Base-by-base conservation (phyloP, 2,329 filamentous ascomycete species). In the Colletotrichum sojae region DNA sequence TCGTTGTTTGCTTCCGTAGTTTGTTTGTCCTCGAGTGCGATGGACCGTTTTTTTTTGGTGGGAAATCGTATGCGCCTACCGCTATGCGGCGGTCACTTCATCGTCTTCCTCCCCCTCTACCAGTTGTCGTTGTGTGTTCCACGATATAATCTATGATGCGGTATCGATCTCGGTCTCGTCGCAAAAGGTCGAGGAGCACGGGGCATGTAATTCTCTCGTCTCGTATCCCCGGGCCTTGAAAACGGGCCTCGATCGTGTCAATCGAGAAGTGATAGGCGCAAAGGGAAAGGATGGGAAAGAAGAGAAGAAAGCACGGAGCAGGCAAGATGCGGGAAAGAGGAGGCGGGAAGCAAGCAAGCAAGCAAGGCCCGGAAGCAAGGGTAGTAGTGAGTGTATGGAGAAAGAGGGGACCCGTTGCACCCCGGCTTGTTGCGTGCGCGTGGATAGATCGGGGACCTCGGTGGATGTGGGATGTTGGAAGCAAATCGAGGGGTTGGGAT, bases 401-500 rank as follows among this genome's bases (percentile, higher is more conserved):
- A 69, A 69, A 36, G 36, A 12, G 49, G 22, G 46, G 39, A 49
- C 64, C 64, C 64, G 25, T 25, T 36, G 27, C 6, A 31, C 27
- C 27, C 27, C 27, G 27, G 27, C 5, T 31, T 31, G 22, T 22
- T 22, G 22, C 22, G 22, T 22, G 27, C 31, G 31, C 9, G 31
- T 36, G 31, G 48, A 65, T 54, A 20, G 61, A 66, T 66, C 48
- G 46, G 18, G 9, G n/a, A n/a, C n/a, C n/a, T n/a, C n/a, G n/a
- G n/a, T n/a, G 27, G 8, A 65, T 36, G 49, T 67, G 45, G 62
- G 62, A 66, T 66, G 62, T 51, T 15, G 66, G 43, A 36, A 3
- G 51, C 66, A 69, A 69, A 61, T 60, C 36, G 67, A 66, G 67
- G 67, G 67, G 67, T 46, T 66, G 62, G 67, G 62, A n/a, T 52